Base-by-base conservation (phyloP, 1,284 basidiomycete species). In the Peniophora sp. region DNA sequence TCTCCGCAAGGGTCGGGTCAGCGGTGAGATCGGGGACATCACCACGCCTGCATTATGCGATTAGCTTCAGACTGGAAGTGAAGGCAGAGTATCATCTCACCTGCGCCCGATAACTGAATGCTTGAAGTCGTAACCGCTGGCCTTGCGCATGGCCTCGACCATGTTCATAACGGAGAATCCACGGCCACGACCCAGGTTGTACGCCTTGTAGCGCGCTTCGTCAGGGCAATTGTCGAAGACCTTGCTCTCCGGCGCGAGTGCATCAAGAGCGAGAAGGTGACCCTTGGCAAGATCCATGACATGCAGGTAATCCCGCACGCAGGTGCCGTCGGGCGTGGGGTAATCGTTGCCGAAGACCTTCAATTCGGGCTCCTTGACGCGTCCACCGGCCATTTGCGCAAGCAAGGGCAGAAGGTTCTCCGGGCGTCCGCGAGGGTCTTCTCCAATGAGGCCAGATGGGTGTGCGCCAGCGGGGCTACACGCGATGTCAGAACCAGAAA, bases 331-430 rank as follows among this genome's bases (percentile, higher is more conserved):
- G 36, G 81, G 83, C 2, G 96, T 99, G 24, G 95, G 94, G 69
- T 97, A 99, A 70, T 99, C 94, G 65, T 97, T 92, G 47, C 97
- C 97, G 65, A 98, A 99, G 12, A 99, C 91, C 65, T 94, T 89
- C 52, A 99, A 74, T 6, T 80, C 83, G 9, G 81, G 71, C 53
- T 89, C 83, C 57, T 87, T 82, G 61, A 95, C 83, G 56, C 93
- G 85, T 41, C 97, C 97, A 50, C 94, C 75, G 2, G 97, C 95
- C 81, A 99, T 98, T 53, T 97, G 94, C 3, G 94, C 90, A 41
- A 99, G 82, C 8, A 99, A 74, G 12, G 97, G 97, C 34, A 99
- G 74, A 25, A 99, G 79, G 69, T 99, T 99, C 53, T 92, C 93
- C 5, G 97, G 97, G 57, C 92, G 87, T 50, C 97, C 97, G 49